Base-by-base conservation (phyloP, 2,329 filamentous ascomycete species). In the Cladosporium sp. region DNA sequence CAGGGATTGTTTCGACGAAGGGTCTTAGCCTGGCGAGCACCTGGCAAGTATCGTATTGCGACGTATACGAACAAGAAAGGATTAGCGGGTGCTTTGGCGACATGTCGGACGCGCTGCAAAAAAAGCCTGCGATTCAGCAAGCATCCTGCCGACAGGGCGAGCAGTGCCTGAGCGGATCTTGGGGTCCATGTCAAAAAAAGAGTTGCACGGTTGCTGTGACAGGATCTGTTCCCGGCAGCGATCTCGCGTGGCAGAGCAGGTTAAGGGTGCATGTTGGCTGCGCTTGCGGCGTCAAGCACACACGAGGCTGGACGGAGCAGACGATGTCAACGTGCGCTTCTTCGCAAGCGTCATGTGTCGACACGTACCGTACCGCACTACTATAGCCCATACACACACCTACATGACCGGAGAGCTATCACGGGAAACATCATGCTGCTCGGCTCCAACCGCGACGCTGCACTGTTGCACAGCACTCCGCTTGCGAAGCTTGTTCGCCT, bases 281-380 rank as follows among this genome's bases (percentile, higher is more conserved):
- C 60, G 60, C 49, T 63, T 63, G 60, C 60, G 60, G 60, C 60
- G 60, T 54, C 60, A 54, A 63, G 48, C 28, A 28, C 32, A 36
- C n/a, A 7, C 46, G 60, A 63, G 60, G 60, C 49, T 63, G 48
- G 48, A 62, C 32, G 46, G 57, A 46, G 36, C 11, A 21, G 36
- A 59, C 32, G 39, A 48, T 59, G 16, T 25, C 57, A 59, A 26
- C 5, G 46, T 26, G 57, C 36, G 57, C 51, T 54, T 54, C 26
- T 46, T 54, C 51, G 26, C 51, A 54, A 54, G 51, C 51, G 51
- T 54, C 51, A 32, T 30, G 51, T 54, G 51, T 54, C 28, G 32
- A 46, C 39, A 46, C 39, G 39, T n/a, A 46, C 39, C 39, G 39
- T 46, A 46, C 39, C 39, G 39, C 39, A n/a, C 39, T 21, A 46